These are phyloP conservation scores for Eucalyptus sp. DNA, from an alignment of 345 rosid genomes.

Conservation along the genomic window DNA sequence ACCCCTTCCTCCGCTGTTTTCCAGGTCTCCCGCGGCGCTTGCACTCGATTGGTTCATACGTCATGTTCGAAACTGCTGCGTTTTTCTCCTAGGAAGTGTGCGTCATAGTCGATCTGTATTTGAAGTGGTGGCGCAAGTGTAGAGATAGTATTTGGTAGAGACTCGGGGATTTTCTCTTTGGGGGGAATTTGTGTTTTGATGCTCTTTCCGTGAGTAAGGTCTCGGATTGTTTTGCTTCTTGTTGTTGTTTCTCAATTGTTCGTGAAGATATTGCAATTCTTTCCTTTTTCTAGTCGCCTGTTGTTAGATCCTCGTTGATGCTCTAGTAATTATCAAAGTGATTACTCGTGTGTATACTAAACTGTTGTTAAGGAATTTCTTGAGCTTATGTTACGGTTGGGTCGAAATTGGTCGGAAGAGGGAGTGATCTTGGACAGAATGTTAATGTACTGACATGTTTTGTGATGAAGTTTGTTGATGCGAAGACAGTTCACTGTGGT, in stretches of 20 bases:
- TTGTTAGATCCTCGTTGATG: not conserved
- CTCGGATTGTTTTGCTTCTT: not conserved
- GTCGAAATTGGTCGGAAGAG: not conserved
- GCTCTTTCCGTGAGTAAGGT: not conserved
- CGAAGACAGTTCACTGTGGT: not conserved
- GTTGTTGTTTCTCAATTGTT: not conserved
- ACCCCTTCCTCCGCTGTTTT: constrained; percentile 69
- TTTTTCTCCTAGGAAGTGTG: not conserved
- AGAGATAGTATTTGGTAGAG: not conserved
- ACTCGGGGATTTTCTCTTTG: not conserved
- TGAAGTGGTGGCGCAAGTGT: not conserved
- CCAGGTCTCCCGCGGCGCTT: constrained; percentile 27
- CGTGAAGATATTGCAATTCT: not conserved
- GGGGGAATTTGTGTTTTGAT: not conserved
- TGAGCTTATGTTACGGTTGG: too few species aligned
- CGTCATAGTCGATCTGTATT: not conserved
- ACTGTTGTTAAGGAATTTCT: not conserved
- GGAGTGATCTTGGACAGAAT: not conserved
- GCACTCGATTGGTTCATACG: not conserved
- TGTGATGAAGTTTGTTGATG: not conserved
- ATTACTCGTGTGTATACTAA: not conserved
- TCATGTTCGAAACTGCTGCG: not conserved
- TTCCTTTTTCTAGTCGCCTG: not conserved
- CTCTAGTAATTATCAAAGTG: not conserved
- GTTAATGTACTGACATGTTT: not conserved